phyloP scores from a whole-genome alignment of 164 flowering plant species.

The Magnolia officinalis region DNA sequence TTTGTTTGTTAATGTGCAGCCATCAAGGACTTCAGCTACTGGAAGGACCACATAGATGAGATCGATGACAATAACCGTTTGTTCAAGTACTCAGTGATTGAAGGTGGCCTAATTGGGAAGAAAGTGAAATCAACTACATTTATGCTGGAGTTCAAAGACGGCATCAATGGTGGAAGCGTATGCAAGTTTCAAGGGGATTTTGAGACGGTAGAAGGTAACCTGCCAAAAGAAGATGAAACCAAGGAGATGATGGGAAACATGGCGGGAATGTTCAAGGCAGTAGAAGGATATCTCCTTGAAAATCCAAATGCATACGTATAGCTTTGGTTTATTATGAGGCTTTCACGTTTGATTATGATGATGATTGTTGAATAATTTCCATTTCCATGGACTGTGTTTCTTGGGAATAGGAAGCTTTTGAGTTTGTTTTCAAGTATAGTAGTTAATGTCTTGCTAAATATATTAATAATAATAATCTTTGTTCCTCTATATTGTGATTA shows the following conservation, averaged over 20 bases:
- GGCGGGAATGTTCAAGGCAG: constrained; percentile 1
- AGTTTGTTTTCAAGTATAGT: too few relatives aligned
- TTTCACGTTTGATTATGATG: too few relatives aligned
- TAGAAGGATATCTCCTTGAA: constrained; percentile 3
- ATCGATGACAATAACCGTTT: constrained; percentile 1
- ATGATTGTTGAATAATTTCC: too few relatives aligned
- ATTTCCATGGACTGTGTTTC: too few relatives aligned
- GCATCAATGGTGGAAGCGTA: constrained; percentile 1
- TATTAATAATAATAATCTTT: too few relatives aligned
- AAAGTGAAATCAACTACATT: constrained; percentile 1
- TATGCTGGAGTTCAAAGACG: constrained; percentile 4
- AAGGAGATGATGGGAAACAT: constrained; percentile 2
- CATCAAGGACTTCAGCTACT: not conserved
- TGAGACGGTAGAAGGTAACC: constrained; percentile 1
- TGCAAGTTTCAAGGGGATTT: not conserved
- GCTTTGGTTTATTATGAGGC: too few relatives aligned
- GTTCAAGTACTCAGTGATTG: not conserved
- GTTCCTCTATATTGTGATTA: too few relatives aligned
- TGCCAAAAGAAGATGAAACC: not conserved
- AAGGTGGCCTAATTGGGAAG: constrained; percentile 6
- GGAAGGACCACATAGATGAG: constrained; percentile 1
- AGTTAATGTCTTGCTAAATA: too few relatives aligned
- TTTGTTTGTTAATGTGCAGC: not conserved
- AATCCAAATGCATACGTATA: constrained; percentile 6
- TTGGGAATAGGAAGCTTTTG: too few relatives aligned